These are phyloP conservation scores for Aspergillus pseudoviridinutans DNA, from an alignment of 2,329 filamentous ascomycete species.

Conservation along the genomic window DNA sequence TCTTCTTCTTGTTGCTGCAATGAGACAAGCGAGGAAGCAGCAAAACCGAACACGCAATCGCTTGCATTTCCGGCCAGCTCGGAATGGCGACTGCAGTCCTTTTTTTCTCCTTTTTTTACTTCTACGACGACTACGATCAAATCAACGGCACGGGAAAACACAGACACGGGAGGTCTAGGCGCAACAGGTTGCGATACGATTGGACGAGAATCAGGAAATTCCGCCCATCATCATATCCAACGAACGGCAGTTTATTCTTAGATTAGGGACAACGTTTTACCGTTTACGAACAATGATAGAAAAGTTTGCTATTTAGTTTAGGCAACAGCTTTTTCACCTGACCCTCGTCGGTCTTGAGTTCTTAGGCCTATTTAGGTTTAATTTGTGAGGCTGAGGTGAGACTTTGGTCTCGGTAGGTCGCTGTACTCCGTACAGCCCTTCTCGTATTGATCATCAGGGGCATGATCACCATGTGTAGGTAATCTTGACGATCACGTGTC, in stretches of 20 bases:
- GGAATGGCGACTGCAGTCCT: neutral
- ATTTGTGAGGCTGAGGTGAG: neutral
- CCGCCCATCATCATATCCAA: neutral
- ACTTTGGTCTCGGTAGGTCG: too few species aligned
- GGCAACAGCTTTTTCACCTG: neutral
- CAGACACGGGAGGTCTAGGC: neutral
- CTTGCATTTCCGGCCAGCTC: neutral
- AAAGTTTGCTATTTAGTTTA: neutral
- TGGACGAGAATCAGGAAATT: neutral
- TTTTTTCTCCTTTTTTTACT: neutral
- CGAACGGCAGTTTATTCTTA: neutral
- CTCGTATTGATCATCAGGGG: too few species aligned
- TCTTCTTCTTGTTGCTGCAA: neutral
- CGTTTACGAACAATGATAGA: neutral
- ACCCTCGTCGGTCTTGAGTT: neutral
- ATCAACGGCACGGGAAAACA: neutral
- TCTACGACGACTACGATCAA: neutral
- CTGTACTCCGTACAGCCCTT: too few species aligned
- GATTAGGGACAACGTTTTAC: neutral
- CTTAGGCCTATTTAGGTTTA: neutral
- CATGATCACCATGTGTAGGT: too few species aligned
- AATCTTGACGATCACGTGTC: too few species aligned
- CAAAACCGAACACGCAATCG: neutral
- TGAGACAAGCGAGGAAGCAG: neutral
- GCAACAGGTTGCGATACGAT: neutral